phyloP scores from a whole-genome alignment of 2,329 filamentous ascomycete genomes.

The Aspergillus brasiliensis region DNA sequence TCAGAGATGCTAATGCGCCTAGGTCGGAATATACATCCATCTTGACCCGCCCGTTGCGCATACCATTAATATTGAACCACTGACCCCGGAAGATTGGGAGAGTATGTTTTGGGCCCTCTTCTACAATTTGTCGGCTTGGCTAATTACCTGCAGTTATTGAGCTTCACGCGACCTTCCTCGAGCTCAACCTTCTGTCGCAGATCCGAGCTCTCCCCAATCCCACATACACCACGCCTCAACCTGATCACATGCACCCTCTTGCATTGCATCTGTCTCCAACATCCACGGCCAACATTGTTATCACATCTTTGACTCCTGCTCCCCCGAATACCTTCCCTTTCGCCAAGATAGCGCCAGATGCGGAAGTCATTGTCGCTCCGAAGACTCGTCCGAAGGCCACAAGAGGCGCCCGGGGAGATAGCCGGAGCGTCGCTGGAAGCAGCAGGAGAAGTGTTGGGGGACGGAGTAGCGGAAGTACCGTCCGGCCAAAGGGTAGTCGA shows the following conservation, averaged over 20 bases:
- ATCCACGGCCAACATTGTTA: constrained; percentile 87
- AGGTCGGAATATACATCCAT: constrained; percentile 70
- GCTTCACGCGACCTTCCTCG: constrained; percentile 90
- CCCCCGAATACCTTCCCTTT: constrained; percentile 71
- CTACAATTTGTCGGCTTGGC: constrained; percentile 1
- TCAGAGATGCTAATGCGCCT: constrained; percentile 41
- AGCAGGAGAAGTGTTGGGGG: constrained; percentile 72
- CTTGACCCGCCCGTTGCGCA: constrained; percentile 88
- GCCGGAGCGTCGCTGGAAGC: constrained; percentile 75
- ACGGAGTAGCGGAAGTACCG: constrained; percentile 73
- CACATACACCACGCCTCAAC: constrained; percentile 57
- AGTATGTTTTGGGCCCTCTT: constrained; percentile 49
- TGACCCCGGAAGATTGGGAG: constrained; percentile 97
- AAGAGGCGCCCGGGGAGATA: constrained; percentile 67
- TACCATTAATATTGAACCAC: constrained; percentile 93
- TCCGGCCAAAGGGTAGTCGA: constrained; percentile 58
- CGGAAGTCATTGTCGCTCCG: constrained; percentile 95
- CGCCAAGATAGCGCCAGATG: constrained; percentile 88
- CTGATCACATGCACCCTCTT: constrained; percentile 70
- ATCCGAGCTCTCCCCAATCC: constrained; percentile 93
- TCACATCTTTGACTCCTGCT: constrained; percentile 79
- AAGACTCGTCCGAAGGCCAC: constrained; percentile 76
- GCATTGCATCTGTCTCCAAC: constrained; percentile 93
- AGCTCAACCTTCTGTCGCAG: constrained; percentile 89
- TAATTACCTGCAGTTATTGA: constrained; percentile 70